These are phyloP conservation scores for Blastobotrys capitulatus DNA, from an alignment of 1,139 yeast genomes.

Conservation along the genomic window DNA sequence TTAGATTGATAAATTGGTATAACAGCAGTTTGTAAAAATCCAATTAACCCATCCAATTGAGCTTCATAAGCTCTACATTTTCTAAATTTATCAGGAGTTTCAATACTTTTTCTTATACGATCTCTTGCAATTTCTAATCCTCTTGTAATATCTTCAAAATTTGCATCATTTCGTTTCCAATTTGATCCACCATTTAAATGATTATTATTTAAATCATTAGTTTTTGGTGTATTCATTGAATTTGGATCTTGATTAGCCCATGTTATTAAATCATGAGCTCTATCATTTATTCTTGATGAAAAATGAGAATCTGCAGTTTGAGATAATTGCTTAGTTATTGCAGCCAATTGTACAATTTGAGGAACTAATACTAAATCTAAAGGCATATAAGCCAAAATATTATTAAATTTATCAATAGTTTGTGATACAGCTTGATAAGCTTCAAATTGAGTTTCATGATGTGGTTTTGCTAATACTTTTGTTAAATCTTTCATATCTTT, in stretches of 20 bases:
- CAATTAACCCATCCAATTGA: slow-evolving; percentile 4
- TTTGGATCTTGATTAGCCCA: slow-evolving; percentile 1
- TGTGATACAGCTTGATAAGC: background rate
- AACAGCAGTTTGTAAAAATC: background rate
- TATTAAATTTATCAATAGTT: background rate
- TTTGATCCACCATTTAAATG: background rate
- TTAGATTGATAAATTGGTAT: background rate
- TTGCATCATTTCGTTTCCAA: background rate
- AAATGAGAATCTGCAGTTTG: slow-evolving; percentile 1
- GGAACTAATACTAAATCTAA: background rate
- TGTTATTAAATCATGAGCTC: background rate
- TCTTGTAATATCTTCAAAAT: background rate
- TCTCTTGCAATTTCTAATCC: background rate
- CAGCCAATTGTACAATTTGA: background rate
- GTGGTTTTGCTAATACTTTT: background rate
- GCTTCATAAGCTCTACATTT: background rate
- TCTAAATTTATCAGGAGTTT: background rate
- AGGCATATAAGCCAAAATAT: background rate
- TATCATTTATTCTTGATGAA: background rate
- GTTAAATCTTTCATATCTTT: background rate
- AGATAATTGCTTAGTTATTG: background rate
- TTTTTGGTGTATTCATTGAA: background rate
- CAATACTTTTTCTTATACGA: background rate
- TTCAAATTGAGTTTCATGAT: background rate
- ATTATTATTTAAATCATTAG: background rate